Percentiles rank a stretch among this genome's conserved stretches.
Evolutionary conservation across 441 rosid genomes (phyloP).

Genomic region (Syzygium syzygioides): DNA sequence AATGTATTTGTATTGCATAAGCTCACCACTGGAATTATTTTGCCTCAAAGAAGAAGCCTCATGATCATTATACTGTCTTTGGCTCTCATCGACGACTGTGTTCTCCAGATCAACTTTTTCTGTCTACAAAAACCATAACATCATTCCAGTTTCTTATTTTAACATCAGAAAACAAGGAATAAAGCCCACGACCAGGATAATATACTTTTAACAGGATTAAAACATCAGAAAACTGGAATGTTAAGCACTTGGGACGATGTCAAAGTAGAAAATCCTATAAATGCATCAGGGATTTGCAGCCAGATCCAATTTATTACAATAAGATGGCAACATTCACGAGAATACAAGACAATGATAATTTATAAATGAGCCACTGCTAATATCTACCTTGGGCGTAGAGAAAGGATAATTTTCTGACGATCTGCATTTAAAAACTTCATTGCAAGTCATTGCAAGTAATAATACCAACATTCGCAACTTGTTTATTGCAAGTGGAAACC

Average conservation of each 20-base stretch:
- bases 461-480: background rate
- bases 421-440: background rate
- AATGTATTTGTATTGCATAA: background rate
- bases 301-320: background rate
- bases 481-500: background rate
- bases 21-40: slow-evolving; percentile 12
- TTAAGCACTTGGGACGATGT: background rate
- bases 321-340: background rate
- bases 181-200: background rate
- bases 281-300: background rate
- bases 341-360: background rate
- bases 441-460: background rate
- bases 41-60: slow-evolving; percentile 1
- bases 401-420: background rate
- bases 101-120: slow-evolving; percentile 18
- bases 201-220: background rate
- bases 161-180: background rate
- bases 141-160: background rate
- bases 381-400: background rate
- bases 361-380: background rate
- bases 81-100: slow-evolving; percentile 15
- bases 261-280: background rate
- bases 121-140: slow-evolving; percentile 7
- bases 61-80: slow-evolving; percentile 4
- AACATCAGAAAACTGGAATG: background rate